These are phyloP conservation scores for Trematosphaeria pertusa DNA, from an alignment of 2,329 filamentous ascomycete species.

Conservation along the genomic window DNA sequence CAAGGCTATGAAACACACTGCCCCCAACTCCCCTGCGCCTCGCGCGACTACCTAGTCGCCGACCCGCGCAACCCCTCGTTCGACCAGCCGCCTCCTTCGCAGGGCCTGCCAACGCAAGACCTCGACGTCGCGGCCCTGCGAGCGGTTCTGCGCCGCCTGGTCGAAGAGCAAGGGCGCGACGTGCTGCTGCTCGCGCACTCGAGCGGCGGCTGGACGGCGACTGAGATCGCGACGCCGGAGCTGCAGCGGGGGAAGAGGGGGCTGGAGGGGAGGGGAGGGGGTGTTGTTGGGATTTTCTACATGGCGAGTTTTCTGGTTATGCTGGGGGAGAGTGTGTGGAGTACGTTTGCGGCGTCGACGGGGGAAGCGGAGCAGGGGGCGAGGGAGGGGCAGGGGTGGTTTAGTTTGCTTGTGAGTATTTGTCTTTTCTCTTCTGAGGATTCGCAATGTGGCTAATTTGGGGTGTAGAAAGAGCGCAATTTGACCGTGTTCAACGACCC, in stretches of 20 bases:
- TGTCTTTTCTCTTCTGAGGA: too few species aligned
- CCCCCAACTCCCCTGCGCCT: conserved; percentile 11
- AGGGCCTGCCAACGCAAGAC: conserved; percentile 6
- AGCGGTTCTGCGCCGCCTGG: conserved; percentile 3
- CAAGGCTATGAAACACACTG: conserved; percentile 7
- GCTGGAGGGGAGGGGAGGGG: background rate
- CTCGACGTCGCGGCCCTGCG: conserved; percentile 7
- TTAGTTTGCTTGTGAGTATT: too few species aligned
- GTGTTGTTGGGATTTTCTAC: background rate
- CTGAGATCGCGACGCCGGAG: conserved; percentile 4
- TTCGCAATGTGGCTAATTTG: too few species aligned
- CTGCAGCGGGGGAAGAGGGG: conserved; percentile 5
- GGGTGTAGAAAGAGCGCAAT: conserved; percentile 1
- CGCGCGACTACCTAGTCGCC: background rate
- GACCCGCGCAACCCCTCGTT: conserved; percentile 7
- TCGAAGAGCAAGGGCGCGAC: conserved; percentile 11
- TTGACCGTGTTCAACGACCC: conserved; percentile 5
- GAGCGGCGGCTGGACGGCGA: conserved; percentile 11
- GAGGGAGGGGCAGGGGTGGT: too few species aligned
- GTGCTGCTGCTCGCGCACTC: conserved; percentile 13
- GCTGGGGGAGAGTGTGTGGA: background rate
- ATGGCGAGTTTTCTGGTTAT: background rate
- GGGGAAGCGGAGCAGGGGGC: too few species aligned
- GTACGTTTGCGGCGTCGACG: too few species aligned
- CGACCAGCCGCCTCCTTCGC: conserved; percentile 4